These are phyloP conservation scores for Ammopiptanthus mongolicus DNA, from an alignment of 306 rosid genomes.

Conservation along the genomic window DNA sequence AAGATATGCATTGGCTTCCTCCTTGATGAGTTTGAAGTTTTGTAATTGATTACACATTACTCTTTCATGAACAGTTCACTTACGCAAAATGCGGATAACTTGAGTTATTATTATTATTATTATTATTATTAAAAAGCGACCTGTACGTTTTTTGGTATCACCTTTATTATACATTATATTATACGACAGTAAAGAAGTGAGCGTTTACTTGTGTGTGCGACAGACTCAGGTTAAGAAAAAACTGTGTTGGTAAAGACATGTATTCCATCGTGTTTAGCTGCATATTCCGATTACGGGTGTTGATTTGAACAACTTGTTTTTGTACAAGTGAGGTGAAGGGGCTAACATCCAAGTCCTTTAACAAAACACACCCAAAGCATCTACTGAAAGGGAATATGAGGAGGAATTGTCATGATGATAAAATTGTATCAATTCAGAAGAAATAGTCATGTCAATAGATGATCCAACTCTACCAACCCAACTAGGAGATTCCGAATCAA, in stretches of 20 bases:
- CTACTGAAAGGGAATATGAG: too few relatives aligned
- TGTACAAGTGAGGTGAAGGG: neutral
- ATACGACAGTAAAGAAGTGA: neutral
- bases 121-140: too few relatives aligned
- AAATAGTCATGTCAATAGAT: neutral
- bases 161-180: too few relatives aligned
- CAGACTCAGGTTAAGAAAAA: neutral
- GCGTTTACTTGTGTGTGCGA: neutral
- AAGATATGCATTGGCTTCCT: too few relatives aligned
- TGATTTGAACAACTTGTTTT: neutral
- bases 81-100: too few relatives aligned
- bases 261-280: neutral
- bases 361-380: neutral
- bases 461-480: neutral
- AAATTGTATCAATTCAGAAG: neutral
- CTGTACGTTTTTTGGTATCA: too few relatives aligned
- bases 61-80: too few relatives aligned
- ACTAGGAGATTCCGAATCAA: conserved; percentile 3
- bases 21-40: too few relatives aligned
- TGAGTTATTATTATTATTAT: too few relatives aligned
- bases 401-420: neutral
- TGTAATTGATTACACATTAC: too few relatives aligned
- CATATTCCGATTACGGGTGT: neutral
- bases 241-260: neutral
- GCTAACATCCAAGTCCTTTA: neutral